Conservation (phyloP, 768 basidiomycete genomes). For the Phanerodontia chrysosporium region DNA sequence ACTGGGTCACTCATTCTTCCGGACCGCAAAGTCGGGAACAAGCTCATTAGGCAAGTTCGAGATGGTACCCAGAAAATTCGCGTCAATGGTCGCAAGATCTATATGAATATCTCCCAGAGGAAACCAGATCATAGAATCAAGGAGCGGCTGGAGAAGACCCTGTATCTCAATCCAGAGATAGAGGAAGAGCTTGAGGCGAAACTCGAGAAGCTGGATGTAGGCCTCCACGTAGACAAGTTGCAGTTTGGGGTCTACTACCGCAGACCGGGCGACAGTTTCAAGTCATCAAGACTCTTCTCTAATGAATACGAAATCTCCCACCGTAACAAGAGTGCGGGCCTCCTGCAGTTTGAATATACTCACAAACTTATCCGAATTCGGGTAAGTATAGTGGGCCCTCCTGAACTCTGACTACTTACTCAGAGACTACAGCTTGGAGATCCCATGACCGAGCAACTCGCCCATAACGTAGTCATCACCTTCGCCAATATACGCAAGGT, state of each 20-base stretch:
- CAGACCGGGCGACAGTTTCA: constrained; percentile 12
- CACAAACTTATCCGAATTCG: constrained; percentile 61
- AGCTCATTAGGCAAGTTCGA: constrained; percentile 42
- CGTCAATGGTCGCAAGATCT: constrained; percentile 21
- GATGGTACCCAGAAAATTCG: constrained; percentile 24
- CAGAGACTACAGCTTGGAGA: constrained; percentile 48
- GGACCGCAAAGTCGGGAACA: constrained; percentile 32
- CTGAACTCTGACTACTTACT: not conserved
- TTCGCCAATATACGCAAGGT: constrained; percentile 59
- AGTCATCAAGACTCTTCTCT: constrained; percentile 43
- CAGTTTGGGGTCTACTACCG: constrained; percentile 66
- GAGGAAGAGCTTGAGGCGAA: constrained; percentile 31
- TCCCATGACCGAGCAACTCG: constrained; percentile 44
- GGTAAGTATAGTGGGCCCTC: too few relatives aligned
- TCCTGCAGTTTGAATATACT: constrained; percentile 62
- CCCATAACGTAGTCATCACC: constrained; percentile 47
- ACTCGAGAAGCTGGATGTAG: constrained; percentile 38
- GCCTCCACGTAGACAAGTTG: constrained; percentile 53
- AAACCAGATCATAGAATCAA: not conserved
- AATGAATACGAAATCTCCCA: constrained; percentile 65
- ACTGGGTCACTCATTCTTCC: constrained; percentile 33
- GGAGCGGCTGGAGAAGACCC: constrained; percentile 28
- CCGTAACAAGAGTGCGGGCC: constrained; percentile 39
- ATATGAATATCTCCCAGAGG: constrained; percentile 12
- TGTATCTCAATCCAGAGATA: constrained; percentile 26